These are phyloP conservation scores for Sphagnum magellanicum DNA, from an alignment of 228 moss, liverwort and hornwort species.

Conservation along the genomic window DNA sequence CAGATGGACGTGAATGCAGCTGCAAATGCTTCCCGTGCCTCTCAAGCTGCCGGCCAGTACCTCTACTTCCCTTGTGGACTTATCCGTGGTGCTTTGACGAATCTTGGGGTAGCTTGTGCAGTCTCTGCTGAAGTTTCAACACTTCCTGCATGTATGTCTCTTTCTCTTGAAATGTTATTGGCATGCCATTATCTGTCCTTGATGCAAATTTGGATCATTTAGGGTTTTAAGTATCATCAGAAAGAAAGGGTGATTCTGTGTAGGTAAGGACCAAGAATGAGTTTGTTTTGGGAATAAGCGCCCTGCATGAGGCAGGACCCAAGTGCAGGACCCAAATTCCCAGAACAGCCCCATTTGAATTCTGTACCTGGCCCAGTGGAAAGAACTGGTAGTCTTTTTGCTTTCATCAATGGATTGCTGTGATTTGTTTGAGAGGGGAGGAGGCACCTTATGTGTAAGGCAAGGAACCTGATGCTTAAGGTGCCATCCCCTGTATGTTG, in stretches of 20 bases:
- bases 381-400: too few relatives aligned
- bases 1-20: slow-evolving; percentile 38
- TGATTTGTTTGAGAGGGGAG: too few relatives aligned
- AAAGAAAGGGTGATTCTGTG: too few relatives aligned
- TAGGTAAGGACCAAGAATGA: too few relatives aligned
- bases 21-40: slow-evolving; percentile 64
- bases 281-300: neutral
- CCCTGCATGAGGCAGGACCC: neutral
- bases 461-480: too few relatives aligned
- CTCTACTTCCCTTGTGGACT: slow-evolving; percentile 94
- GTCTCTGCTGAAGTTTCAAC: slow-evolving; percentile 96
- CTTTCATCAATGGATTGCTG: too few relatives aligned
- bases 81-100: slow-evolving; percentile 78
- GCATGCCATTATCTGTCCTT: neutral
- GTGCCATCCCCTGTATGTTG: too few relatives aligned
- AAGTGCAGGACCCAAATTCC: neutral
- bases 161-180: neutral
- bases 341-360: too few relatives aligned
- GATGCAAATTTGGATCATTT: neutral
- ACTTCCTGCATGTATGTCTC: slow-evolving; percentile 73
- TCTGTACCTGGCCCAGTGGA: too few relatives aligned
- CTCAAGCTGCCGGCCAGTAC: slow-evolving; percentile 91
- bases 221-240: neutral
- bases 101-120: slow-evolving; percentile 89
- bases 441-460: too few relatives aligned